These are phyloP conservation scores for Sporothrix brasiliensis DNA, from an alignment of 2,329 filamentous ascomycete species.

Conservation along the genomic window DNA sequence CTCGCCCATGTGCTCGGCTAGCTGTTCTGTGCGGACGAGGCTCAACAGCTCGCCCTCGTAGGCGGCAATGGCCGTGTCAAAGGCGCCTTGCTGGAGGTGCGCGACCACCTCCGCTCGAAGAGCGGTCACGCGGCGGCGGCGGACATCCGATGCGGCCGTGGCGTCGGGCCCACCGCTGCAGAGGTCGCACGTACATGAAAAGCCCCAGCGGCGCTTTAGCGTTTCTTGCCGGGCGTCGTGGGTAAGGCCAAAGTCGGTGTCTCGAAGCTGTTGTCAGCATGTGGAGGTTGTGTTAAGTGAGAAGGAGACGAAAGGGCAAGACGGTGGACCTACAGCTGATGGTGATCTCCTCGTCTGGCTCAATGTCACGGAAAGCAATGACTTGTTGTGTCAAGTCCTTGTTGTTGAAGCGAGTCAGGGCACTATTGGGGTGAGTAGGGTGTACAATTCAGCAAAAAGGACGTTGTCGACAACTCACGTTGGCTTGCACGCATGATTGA, in stretches of 20 bases:
- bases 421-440: slow-evolving; percentile 32
- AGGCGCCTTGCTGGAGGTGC: slow-evolving; percentile 29
- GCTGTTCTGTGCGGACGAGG: slow-evolving; percentile 35
- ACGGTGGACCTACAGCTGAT: slow-evolving; percentile 38
- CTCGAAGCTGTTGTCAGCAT: slow-evolving; percentile 9
- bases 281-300: no score
- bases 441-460: no score
- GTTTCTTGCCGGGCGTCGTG: slow-evolving; percentile 34
- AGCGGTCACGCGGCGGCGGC: slow-evolving; percentile 32
- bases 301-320: background rate
- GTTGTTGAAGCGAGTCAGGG: slow-evolving; percentile 38
- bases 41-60: slow-evolving; percentile 37
- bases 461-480: slow-evolving; percentile 21
- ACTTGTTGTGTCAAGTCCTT: slow-evolving; percentile 37
- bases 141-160: slow-evolving; percentile 35
- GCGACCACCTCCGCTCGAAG: slow-evolving; percentile 27
- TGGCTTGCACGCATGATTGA: slow-evolving; percentile 40
- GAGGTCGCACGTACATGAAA: slow-evolving; percentile 39
- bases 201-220: slow-evolving; percentile 39
- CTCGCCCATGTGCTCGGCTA: slow-evolving; percentile 39
- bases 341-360: slow-evolving; percentile 39
- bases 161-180: slow-evolving; percentile 29
- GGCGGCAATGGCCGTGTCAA: slow-evolving; percentile 32
- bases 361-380: slow-evolving; percentile 38
- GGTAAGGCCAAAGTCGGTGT: slow-evolving; percentile 36